Percentiles rank a stretch among this genome's conserved stretches.
Evolutionary conservation across 164 flowering plant genomes (phyloP).

Genomic region (Stephania cephalantha): DNA sequence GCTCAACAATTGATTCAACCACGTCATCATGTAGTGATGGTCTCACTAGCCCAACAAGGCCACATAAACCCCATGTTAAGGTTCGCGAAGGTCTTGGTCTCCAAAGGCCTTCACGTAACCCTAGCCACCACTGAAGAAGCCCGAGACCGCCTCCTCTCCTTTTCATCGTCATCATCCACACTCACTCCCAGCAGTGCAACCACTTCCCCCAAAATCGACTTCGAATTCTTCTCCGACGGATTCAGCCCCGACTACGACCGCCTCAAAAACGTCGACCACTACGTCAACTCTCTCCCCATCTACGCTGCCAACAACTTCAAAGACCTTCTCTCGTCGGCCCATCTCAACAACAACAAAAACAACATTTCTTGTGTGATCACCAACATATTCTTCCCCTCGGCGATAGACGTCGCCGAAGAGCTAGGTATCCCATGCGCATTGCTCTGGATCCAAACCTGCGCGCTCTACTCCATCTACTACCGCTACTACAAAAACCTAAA

Average conservation of each 20-base stretch:
- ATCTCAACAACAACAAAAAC: conserved; percentile 29
- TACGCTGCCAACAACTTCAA: not conserved
- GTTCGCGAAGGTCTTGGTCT: conserved; percentile 47
- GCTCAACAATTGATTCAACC: too few relatives aligned
- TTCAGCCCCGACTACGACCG: conserved; percentile 1
- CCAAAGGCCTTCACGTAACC: conserved; percentile 53
- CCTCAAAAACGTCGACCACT: conserved; percentile 17
- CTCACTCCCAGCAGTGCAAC: not conserved
- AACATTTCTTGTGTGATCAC: conserved; percentile 57
- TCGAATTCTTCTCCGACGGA: conserved; percentile 65
- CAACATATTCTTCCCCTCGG: conserved; percentile 84
- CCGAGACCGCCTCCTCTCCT: not conserved
- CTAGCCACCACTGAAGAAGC: conserved; percentile 37
- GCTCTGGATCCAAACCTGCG: conserved; percentile 79
- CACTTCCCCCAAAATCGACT: conserved; percentile 31
- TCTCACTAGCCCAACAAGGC: conserved; percentile 59
- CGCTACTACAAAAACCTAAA: conserved; percentile 33
- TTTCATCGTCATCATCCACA: not conserved
- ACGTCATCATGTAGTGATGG: conserved; percentile 36
- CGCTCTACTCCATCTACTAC: conserved; percentile 56
- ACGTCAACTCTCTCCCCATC: conserved; percentile 28
- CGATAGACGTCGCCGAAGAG: conserved; percentile 48
- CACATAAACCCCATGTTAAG: conserved; percentile 58
- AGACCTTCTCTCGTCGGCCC: conserved; percentile 24
- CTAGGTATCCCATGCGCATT: conserved; percentile 48